Conservation (phyloP, 2,329 filamentous ascomycete genomes). For the Lachnellula hyalina region DNA sequence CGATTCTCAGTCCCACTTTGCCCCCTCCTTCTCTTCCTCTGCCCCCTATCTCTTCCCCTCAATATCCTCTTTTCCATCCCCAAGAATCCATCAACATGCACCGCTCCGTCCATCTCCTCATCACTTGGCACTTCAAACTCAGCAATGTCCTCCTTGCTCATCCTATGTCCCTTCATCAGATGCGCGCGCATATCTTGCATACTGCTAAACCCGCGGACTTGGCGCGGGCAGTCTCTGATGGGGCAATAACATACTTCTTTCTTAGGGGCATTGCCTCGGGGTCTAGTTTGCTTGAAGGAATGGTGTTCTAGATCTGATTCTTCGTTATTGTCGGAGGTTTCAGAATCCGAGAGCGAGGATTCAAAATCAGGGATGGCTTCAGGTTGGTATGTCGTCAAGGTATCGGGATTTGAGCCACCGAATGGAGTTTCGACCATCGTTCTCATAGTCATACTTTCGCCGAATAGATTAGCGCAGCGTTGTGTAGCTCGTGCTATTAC, state of each 20-base stretch:
- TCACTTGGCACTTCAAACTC: slow-evolving; percentile 37
- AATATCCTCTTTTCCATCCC: slow-evolving; percentile 39
- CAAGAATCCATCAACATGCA: slow-evolving; percentile 66
- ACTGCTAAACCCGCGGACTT: slow-evolving; percentile 35
- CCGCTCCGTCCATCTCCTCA: slow-evolving; percentile 51
- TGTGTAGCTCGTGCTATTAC: slow-evolving; percentile 65
- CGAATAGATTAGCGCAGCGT: slow-evolving; percentile 72
- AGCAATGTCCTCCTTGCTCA: slow-evolving; percentile 44
- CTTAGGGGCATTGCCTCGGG: neutral
- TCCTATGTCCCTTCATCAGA: slow-evolving; percentile 39
- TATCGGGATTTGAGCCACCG: slow-evolving; percentile 7
- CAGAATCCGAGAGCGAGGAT: neutral
- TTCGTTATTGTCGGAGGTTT: neutral
- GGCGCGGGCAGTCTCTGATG: slow-evolving; percentile 33
- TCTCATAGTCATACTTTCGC: slow-evolving; percentile 58
- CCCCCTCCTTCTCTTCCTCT: slow-evolving; percentile 15
- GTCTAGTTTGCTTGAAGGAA: neutral
- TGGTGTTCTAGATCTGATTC: neutral
- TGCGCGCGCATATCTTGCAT: slow-evolving; percentile 38
- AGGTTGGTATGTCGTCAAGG: slow-evolving; percentile 20
- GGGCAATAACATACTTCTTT: slow-evolving; percentile 32
- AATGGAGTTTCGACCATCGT: slow-evolving; percentile 19
- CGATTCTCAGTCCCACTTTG: slow-evolving; percentile 3
- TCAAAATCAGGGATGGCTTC: slow-evolving; percentile 20
- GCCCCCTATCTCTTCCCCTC: slow-evolving; percentile 10